phyloP scores from a whole-genome alignment of 1,284 basidiomycete genomes.

The Inonotus hispidus region DNA sequence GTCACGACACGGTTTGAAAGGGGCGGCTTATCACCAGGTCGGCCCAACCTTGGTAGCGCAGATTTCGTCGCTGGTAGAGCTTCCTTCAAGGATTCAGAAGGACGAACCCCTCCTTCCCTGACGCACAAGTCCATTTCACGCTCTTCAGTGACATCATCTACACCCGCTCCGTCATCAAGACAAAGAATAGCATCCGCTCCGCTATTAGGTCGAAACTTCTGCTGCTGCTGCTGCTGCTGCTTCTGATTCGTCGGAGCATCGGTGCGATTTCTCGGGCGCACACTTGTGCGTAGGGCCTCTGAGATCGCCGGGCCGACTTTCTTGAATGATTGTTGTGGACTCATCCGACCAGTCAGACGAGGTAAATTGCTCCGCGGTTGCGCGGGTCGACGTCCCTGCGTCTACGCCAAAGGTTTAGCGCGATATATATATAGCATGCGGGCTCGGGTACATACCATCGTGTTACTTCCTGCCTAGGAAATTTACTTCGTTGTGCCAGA shows the following conservation, averaged over 20 bases:
- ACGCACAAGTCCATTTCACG: not conserved
- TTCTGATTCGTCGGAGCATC: not conserved
- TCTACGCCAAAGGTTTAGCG: not conserved
- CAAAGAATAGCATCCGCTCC: constrained; percentile 13
- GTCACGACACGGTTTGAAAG: not conserved
- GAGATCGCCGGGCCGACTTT: not conserved
- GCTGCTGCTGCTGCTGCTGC: not conserved
- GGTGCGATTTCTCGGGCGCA: not conserved
- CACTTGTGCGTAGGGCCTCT: not conserved
- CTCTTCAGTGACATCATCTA: not conserved
- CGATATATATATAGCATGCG: too few species aligned
- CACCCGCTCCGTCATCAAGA: not conserved
- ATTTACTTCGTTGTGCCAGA: not conserved
- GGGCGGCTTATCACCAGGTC: not conserved
- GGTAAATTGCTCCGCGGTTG: not conserved
- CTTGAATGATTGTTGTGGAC: not conserved
- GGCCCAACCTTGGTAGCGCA: not conserved
- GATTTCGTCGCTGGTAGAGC: not conserved
- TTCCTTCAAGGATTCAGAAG: not conserved
- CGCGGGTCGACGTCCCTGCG: not conserved
- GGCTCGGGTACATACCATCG: not conserved
- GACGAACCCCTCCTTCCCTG: not conserved
- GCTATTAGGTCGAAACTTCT: constrained; percentile 9
- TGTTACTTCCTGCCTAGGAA: not conserved
- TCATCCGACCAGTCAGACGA: not conserved